Evolutionary conservation across 164 flowering plant genomes (phyloP).

Genomic region (Pachysandra terminalis): DNA sequence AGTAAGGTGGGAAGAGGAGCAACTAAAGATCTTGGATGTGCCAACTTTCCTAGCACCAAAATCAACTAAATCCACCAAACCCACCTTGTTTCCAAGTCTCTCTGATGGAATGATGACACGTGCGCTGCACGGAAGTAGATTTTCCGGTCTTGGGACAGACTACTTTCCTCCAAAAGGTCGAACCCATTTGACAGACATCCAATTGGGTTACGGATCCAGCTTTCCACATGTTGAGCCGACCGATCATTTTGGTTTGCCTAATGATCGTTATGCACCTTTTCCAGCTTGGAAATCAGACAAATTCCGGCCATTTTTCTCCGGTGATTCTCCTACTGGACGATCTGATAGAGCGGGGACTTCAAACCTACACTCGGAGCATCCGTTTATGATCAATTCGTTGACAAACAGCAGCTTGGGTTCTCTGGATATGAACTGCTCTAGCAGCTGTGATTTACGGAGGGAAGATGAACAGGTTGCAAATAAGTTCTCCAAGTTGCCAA

Average conservation of each 20-base stretch:
- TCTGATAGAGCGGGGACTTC: slow-evolving; percentile 43
- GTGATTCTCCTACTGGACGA: slow-evolving; percentile 41
- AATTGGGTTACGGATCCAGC: slow-evolving; percentile 55
- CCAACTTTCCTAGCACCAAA: slow-evolving; percentile 30
- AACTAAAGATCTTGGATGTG: slow-evolving; percentile 55
- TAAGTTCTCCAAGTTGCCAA: slow-evolving; percentile 47
- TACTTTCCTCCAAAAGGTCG: slow-evolving; percentile 35
- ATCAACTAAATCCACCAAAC: slow-evolving; percentile 32
- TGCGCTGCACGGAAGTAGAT: slow-evolving; percentile 65
- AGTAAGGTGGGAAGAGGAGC: slow-evolving; percentile 81
- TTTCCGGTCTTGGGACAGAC: slow-evolving; percentile 28
- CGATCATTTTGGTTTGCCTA: slow-evolving; percentile 29
- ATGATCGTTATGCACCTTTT: slow-evolving; percentile 34
- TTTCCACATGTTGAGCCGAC: slow-evolving; percentile 36
- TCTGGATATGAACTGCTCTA: slow-evolving; percentile 33
- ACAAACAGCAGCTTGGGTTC: slow-evolving; percentile 41
- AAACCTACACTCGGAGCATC: slow-evolving; percentile 37
- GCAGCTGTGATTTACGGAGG: slow-evolving; percentile 33
- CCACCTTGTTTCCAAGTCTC: slow-evolving; percentile 54
- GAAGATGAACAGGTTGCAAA: slow-evolving; percentile 34
- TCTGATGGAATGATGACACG: slow-evolving; percentile 89
- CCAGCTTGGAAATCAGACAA: slow-evolving; percentile 52
- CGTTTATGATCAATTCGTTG: slow-evolving; percentile 44
- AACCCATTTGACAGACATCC: slow-evolving; percentile 73
- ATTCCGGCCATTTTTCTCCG: slow-evolving; percentile 30